phyloP scores from a whole-genome alignment of 2,329 filamentous ascomycete species.

The Beauveria sp. region DNA sequence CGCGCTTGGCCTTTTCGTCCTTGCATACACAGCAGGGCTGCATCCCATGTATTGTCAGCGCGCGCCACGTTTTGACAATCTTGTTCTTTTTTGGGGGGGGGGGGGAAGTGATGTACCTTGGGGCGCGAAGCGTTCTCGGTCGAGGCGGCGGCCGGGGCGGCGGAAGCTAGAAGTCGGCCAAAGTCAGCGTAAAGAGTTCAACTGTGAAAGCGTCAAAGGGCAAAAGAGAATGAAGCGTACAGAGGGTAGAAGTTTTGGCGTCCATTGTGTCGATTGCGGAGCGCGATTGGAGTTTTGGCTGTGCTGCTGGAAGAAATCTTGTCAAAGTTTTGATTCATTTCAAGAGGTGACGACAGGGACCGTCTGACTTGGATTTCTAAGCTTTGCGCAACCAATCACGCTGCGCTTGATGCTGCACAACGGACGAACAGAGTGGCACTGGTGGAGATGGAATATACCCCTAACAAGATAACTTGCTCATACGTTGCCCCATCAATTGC shows the following conservation, averaged over 20 bases:
- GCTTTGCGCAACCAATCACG: conserved; percentile 8
- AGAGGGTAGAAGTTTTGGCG: conserved; percentile 16
- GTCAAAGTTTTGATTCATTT: background rate
- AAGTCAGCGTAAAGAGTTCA: background rate
- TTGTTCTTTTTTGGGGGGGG: background rate
- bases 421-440: background rate
- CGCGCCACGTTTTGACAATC: no score
- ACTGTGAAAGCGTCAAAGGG: no score
- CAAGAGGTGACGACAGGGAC: conserved; percentile 4
- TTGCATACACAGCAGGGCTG: conserved; percentile 98
- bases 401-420: background rate
- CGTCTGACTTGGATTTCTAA: conserved; percentile 8
- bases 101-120: conserved; percentile 3
- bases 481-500: no score
- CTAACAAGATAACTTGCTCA: no score
- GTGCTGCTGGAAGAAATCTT: background rate
- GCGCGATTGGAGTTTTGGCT: background rate
- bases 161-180: conserved; percentile 3
- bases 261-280: conserved; percentile 22
- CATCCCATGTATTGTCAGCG: background rate
- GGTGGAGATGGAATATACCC: background rate
- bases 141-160: conserved; percentile 8
- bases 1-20: conserved; percentile 81
- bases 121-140: conserved; percentile 11
- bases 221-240: background rate